phyloP scores from a whole-genome alignment of 805 yeast species.

The Candida vaughaniae region DNA sequence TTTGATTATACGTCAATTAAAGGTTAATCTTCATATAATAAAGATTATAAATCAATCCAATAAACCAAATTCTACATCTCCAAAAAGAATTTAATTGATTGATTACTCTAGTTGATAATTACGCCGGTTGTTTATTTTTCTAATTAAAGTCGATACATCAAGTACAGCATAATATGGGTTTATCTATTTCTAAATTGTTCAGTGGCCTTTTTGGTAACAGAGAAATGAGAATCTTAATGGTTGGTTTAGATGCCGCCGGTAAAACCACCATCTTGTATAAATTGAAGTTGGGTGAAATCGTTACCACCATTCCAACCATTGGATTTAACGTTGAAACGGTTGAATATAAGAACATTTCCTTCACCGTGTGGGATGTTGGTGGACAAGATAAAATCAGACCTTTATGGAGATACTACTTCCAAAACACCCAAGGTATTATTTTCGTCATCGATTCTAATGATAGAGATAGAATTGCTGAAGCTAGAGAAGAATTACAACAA shows the following conservation, averaged over 20 bases:
- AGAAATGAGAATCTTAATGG: slow-evolving; percentile 98
- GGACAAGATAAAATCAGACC: slow-evolving; percentile 99
- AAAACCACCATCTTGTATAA: slow-evolving; percentile 94
- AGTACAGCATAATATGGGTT: slow-evolving; percentile 65
- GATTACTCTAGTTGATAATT: neutral
- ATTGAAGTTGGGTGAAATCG: slow-evolving; percentile 93
- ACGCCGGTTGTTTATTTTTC: neutral
- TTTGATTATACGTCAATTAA: no score
- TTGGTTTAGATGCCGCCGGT: slow-evolving; percentile 98
- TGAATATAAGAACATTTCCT: slow-evolving; percentile 93
- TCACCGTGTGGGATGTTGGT: slow-evolving; percentile 99
- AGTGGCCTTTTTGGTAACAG: slow-evolving; percentile 95
- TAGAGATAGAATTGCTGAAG: slow-evolving; percentile 96
- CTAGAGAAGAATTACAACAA: slow-evolving; percentile 97
- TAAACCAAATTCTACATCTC: no score
- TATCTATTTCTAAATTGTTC: slow-evolving; percentile 90
- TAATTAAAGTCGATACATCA: neutral
- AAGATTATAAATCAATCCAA: no score
- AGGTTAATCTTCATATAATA: no score
- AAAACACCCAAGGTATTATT: slow-evolving; percentile 97
- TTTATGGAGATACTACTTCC: slow-evolving; percentile 98
- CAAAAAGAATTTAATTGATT: slow-evolving; percentile 5
- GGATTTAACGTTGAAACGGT: slow-evolving; percentile 98
- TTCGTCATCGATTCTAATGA: slow-evolving; percentile 98
- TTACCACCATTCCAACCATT: slow-evolving; percentile 94